These are phyloP conservation scores for Hygrocybe coccinea DNA, from an alignment of 768 basidiomycete species.

Conservation along the genomic window DNA sequence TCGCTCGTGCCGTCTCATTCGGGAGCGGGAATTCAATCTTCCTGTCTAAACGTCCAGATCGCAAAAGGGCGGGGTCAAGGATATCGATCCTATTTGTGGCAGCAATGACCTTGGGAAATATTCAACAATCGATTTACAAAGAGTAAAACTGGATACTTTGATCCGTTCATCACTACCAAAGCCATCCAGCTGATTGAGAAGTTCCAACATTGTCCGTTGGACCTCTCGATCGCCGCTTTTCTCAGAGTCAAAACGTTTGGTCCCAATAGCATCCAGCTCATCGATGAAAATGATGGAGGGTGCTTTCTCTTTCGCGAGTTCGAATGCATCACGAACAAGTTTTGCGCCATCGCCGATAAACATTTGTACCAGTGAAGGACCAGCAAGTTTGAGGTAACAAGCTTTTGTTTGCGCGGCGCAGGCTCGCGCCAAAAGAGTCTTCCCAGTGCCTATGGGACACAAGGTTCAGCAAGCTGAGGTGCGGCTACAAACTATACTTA, in stretches of 20 bases:
- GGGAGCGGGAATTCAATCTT: slow-evolving; percentile 99
- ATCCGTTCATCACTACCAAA: slow-evolving; percentile 96
- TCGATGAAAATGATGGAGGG: slow-evolving; percentile 99
- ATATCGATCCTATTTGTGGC: slow-evolving; percentile 99
- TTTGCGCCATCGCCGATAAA: slow-evolving; percentile 99
- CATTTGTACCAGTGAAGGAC: slow-evolving; percentile 98
- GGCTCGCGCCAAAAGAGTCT: slow-evolving; percentile 94
- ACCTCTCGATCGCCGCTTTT: slow-evolving; percentile 99
- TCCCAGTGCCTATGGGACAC: slow-evolving; percentile 67
- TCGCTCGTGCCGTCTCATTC: slow-evolving; percentile 92
- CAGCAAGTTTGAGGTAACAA: slow-evolving; percentile 96
- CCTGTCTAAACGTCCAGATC: slow-evolving; percentile 93
- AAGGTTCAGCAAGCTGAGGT: slow-evolving; percentile 6
- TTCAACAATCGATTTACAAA: slow-evolving; percentile 6
- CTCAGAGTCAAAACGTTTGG: slow-evolving; percentile 97
- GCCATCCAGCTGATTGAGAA: slow-evolving; percentile 96
- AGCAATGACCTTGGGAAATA: slow-evolving; percentile 75
- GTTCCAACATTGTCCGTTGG: slow-evolving; percentile 99
- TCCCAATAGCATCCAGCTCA: slow-evolving; percentile 97
- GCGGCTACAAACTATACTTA: slow-evolving; percentile 28
- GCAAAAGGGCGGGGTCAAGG: slow-evolving; percentile 95
- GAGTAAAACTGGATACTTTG: slow-evolving; percentile 53
- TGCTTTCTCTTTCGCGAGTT: slow-evolving; percentile 95
- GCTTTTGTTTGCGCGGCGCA: slow-evolving; percentile 98
- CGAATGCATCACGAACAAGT: slow-evolving; percentile 96